phyloP scores from a whole-genome alignment of 2,329 filamentous ascomycete species.

The Fusarium tuaranense region DNA sequence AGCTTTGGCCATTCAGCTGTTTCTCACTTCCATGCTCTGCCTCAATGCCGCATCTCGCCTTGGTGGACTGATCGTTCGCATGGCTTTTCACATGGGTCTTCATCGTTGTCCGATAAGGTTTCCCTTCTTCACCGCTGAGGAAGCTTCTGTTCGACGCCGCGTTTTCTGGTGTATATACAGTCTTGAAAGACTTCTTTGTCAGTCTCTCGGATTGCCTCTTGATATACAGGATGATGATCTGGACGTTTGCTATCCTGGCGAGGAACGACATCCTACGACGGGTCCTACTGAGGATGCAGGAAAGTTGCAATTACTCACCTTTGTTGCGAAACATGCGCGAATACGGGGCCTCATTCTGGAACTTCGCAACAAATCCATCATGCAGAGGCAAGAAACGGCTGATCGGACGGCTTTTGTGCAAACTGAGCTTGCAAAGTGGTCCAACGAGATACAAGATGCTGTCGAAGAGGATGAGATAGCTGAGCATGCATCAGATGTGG shows the following conservation, averaged over 20 bases:
- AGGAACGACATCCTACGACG: constrained; percentile 55
- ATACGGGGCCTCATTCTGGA: constrained; percentile 64
- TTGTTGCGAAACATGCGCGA: constrained; percentile 60
- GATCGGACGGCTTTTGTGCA: constrained; percentile 58
- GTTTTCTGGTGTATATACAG: constrained; percentile 70
- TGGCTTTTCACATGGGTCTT: constrained; percentile 68
- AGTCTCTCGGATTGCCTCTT: constrained; percentile 66
- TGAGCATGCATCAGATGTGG: constrained; percentile 7
- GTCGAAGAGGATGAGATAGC: constrained; percentile 52
- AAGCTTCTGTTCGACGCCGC: constrained; percentile 61
- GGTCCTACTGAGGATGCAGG: constrained; percentile 26
- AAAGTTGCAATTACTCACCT: constrained; percentile 52
- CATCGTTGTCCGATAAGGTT: constrained; percentile 68
- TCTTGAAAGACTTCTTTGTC: constrained; percentile 66
- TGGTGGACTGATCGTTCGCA: constrained; percentile 65
- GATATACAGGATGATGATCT: constrained; percentile 68
- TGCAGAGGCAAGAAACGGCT: constrained; percentile 56
- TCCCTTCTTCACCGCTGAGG: constrained; percentile 59
- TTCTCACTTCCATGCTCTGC: constrained; percentile 66
- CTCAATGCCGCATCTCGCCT: constrained; percentile 68
- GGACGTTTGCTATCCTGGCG: constrained; percentile 66
- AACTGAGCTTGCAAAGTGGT: constrained; percentile 63
- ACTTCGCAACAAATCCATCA: constrained; percentile 63
- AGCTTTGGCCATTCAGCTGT: constrained; percentile 64
- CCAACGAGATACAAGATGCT: constrained; percentile 64